Conservation (phyloP, 1,139 yeast genomes). For the Taphrina flavorubra region DNA sequence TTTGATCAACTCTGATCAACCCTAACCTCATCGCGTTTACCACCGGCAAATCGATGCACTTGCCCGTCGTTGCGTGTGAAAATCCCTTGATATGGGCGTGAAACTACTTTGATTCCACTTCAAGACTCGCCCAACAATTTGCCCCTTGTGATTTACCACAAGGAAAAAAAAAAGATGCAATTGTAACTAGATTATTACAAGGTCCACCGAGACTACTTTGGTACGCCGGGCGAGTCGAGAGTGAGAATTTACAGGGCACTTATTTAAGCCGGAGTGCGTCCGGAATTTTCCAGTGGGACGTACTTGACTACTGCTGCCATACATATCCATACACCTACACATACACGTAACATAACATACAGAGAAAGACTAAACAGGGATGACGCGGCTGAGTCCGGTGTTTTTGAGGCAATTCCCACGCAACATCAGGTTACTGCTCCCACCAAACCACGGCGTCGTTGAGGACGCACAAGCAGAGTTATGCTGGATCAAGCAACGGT, state of each 20-base stretch:
- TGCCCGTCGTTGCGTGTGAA: no score
- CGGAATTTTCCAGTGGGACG: constrained; percentile 4
- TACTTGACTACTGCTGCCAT: constrained; percentile 36
- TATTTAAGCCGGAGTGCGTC: constrained; percentile 34
- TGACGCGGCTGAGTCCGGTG: constrained; percentile 21
- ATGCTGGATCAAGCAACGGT: constrained; percentile 56
- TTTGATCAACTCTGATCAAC: no score
- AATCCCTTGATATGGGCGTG: no score
- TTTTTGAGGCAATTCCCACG: constrained; percentile 2
- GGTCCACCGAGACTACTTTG: constrained; percentile 6
- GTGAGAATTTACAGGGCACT: constrained; percentile 19
- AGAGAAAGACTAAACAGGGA: background rate
- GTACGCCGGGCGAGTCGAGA: constrained; percentile 19
- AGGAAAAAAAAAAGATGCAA: background rate
- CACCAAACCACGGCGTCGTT: constrained; percentile 17
- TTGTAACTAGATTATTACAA: constrained; percentile 5
- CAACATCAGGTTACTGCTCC: constrained; percentile 3
- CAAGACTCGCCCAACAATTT: constrained; percentile 10
- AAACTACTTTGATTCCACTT: no score
- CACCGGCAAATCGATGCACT: no score
- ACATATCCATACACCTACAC: background rate
- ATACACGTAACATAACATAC: no score
- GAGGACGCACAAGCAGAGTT: constrained; percentile 53
- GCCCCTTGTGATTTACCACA: no score
- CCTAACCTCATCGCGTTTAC: no score